Evolutionary conservation across 352 stramenopile genomes (phyloP), one percentile per base, ranked within the genome.

Genomic region (Phytophthora parvispora): DNA sequence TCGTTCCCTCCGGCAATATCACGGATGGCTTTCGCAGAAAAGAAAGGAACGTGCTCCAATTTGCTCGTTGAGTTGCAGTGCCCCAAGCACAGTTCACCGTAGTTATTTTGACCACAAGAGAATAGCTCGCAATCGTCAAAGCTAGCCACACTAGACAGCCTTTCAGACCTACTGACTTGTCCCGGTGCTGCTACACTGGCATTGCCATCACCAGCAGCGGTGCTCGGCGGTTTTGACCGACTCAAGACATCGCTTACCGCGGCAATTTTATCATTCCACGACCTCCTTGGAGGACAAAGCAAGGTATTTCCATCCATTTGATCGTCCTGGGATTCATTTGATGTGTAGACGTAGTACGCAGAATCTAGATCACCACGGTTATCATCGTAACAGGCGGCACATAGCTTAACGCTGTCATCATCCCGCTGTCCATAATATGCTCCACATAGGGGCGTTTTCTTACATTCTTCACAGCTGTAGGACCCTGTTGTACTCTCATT

Each of bases 61-160:
- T 97, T 95, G 50, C 81, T 95, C 2, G 89, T 94, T 1, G 88
- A 94, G 59, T 97, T 95, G 66, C 89, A 97, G 52, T 97, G 87
- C 0, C 90, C 90, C 20, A 96, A 75, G 40, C 89, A 94, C 4
- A 97, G 72, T 54, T 97, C 90, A 10, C 90, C 90, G 56, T 97
- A 97, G 62, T 96, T 97, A 68, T 97, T 97, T 75, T 97, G 90
- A 0, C 90, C 90, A 31, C 89, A 97, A 1, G 90, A 94, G 69
- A 96, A 97, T 4, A 97, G 67, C 36, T 97, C 87, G 25, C 89
- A 94, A 63, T 95, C 86, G n/a, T 95, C 89, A 61, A 84, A 96
- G 52, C 76, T 81, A 4, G 63, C 13, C 40, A 68, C 29, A 67
- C 27, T 64, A 34, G 56, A 25, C 24, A 69, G 22, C 45, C 27